These are phyloP conservation scores for Backusella australiensis DNA, from an alignment of 192 early-diverging fungal genomes.

Conservation along the genomic window DNA sequence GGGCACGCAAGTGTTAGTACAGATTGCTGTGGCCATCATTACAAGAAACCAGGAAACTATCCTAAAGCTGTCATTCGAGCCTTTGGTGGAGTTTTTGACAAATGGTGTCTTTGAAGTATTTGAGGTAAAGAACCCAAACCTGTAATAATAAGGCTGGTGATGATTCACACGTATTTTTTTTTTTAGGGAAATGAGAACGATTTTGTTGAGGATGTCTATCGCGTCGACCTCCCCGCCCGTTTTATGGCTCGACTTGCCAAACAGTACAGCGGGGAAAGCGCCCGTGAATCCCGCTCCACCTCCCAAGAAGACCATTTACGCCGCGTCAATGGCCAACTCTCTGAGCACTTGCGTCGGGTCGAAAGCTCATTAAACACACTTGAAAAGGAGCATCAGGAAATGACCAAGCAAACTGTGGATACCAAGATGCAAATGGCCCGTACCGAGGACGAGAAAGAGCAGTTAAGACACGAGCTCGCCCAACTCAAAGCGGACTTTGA, in stretches of 20 bases:
- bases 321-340: slow-evolving; percentile 66
- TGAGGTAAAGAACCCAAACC: slow-evolving; percentile 47
- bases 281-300: slow-evolving; percentile 62
- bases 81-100: slow-evolving; percentile 84
- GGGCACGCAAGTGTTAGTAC: slow-evolving; percentile 82
- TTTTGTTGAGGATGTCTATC: slow-evolving; percentile 81
- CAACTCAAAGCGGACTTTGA: slow-evolving; percentile 46
- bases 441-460: slow-evolving; percentile 49
- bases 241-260: slow-evolving; percentile 69
- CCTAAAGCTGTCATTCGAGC: slow-evolving; percentile 80
- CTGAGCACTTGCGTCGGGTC: slow-evolving; percentile 54
- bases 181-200: slow-evolving; percentile 58
- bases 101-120: slow-evolving; percentile 88
- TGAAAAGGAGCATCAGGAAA: slow-evolving; percentile 70
- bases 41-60: slow-evolving; percentile 77
- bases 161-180: background rate
- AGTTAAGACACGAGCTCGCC: slow-evolving; percentile 43
- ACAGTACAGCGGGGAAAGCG: slow-evolving; percentile 65
- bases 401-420: slow-evolving; percentile 67
- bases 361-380: slow-evolving; percentile 63
- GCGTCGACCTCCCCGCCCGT: slow-evolving; percentile 66
- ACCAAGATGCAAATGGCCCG: slow-evolving; percentile 55
- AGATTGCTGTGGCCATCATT: slow-evolving; percentile 86
- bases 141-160: background rate
- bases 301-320: slow-evolving; percentile 59